These are phyloP conservation scores for Cydonia oblonga DNA, from an alignment of 331 rosid species.

Conservation along the genomic window DNA sequence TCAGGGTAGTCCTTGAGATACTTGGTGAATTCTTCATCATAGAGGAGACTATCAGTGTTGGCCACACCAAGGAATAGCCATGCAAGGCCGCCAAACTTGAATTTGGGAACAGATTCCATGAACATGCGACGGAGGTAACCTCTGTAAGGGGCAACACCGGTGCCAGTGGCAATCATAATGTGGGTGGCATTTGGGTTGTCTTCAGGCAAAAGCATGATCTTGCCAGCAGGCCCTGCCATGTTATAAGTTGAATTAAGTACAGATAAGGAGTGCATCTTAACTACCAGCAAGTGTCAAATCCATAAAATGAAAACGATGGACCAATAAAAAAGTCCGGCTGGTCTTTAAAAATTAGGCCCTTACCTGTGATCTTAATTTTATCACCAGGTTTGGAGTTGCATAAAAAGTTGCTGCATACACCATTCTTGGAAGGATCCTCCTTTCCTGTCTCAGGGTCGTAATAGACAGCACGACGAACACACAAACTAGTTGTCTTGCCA, in stretches of 20 bases:
- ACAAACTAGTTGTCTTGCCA: slow-evolving; percentile 91
- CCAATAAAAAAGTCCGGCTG: no score
- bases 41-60: slow-evolving; percentile 70
- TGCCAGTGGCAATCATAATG: slow-evolving; percentile 95
- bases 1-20: slow-evolving; percentile 72
- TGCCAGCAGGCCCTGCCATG: slow-evolving; percentile 89
- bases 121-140: slow-evolving; percentile 98
- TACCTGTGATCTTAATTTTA: slow-evolving; percentile 81
- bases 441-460: slow-evolving; percentile 85
- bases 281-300: not conserved
- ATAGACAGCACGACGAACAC: slow-evolving; percentile 95
- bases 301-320: not conserved
- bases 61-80: slow-evolving; percentile 99
- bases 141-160: slow-evolving; percentile 85
- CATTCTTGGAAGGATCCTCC: slow-evolving; percentile 82
- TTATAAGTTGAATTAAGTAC: not conserved
- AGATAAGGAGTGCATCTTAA: not conserved
- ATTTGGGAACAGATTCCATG: slow-evolving; percentile 73
- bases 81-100: slow-evolving; percentile 84
- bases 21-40: slow-evolving; percentile 77
- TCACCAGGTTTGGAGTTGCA: slow-evolving; percentile 93
- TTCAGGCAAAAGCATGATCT: slow-evolving; percentile 97
- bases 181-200: slow-evolving; percentile 86
- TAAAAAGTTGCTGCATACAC: slow-evolving; percentile 80
- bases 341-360: not conserved